Evolutionary conservation across 805 yeast genomes (phyloP).

Genomic region (Priceomyces castillae): DNA sequence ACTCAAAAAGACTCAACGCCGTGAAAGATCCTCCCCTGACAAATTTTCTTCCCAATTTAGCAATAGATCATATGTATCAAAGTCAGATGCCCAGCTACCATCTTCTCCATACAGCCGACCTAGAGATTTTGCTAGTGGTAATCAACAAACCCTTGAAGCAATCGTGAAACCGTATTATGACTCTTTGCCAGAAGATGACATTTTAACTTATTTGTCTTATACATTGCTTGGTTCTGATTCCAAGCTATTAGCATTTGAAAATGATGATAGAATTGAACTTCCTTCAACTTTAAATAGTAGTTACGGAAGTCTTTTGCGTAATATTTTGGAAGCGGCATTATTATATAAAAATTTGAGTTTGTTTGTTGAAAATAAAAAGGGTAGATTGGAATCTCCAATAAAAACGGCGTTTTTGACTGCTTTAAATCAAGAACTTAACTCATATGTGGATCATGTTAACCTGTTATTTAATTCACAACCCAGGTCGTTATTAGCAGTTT

Average conservation of each 20-base stretch:
- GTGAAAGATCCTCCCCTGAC: neutral
- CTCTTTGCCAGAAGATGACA: slow-evolving; percentile 27
- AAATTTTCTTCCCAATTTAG: slow-evolving; percentile 4
- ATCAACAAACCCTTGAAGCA: slow-evolving; percentile 4
- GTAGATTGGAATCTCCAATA: slow-evolving; percentile 45
- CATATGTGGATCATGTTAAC: slow-evolving; percentile 38
- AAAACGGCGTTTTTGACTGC: slow-evolving; percentile 59
- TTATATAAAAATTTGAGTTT: slow-evolving; percentile 49
- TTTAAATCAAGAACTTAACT: slow-evolving; percentile 37
- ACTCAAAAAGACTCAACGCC: slow-evolving; percentile 7
- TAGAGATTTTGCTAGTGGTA: neutral
- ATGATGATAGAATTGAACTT: slow-evolving; percentile 32
- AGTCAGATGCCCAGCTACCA: slow-evolving; percentile 4
- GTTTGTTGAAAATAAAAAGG: slow-evolving; percentile 23
- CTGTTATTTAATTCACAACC: slow-evolving; percentile 26
- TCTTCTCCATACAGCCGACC: slow-evolving; percentile 12
- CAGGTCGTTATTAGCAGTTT: slow-evolving; percentile 33
- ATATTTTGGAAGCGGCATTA: slow-evolving; percentile 69
- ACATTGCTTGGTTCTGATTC: slow-evolving; percentile 64
- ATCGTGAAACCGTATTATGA: slow-evolving; percentile 29
- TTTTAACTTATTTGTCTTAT: slow-evolving; percentile 49
- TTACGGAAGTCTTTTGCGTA: slow-evolving; percentile 51
- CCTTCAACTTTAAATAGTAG: slow-evolving; percentile 58
- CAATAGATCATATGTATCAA: slow-evolving; percentile 3
- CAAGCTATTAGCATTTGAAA: slow-evolving; percentile 46